These are phyloP conservation scores for Collybiopsis confluens DNA, from an alignment of 768 basidiomycete genomes.

Conservation along the genomic window DNA sequence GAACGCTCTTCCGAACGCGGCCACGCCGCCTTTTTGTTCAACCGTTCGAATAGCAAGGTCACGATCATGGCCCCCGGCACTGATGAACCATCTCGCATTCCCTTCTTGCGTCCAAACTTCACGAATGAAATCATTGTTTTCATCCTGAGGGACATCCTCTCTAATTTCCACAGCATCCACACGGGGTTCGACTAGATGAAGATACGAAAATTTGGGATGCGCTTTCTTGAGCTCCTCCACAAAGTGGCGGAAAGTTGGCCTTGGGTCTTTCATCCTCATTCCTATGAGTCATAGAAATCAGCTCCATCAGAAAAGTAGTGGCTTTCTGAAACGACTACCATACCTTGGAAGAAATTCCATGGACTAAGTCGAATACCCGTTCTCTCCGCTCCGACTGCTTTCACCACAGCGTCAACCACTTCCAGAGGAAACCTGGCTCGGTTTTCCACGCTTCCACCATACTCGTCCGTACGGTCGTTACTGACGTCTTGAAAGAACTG, in stretches of 20 bases:
- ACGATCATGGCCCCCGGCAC: slow-evolving; percentile 24
- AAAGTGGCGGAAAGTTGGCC: slow-evolving; percentile 41
- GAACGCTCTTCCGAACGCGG: slow-evolving; percentile 30
- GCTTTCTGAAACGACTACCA: slow-evolving; percentile 15
- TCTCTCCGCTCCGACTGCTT: slow-evolving; percentile 38
- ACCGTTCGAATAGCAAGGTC: slow-evolving; percentile 21
- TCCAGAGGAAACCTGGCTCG: slow-evolving; percentile 45
- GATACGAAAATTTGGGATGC: slow-evolving; percentile 34
- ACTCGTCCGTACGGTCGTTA: slow-evolving; percentile 47
- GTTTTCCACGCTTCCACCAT: slow-evolving; percentile 50
- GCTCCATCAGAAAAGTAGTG: slow-evolving; percentile 17
- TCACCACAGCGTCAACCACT: slow-evolving; percentile 37
- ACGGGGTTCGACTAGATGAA: slow-evolving; percentile 37
- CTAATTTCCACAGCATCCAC: slow-evolving; percentile 8
- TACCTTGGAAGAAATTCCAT: slow-evolving; percentile 33
- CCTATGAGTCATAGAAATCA: slow-evolving; percentile 15
- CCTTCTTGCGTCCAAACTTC: slow-evolving; percentile 19
- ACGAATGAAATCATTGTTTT: slow-evolving; percentile 18
- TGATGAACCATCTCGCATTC: slow-evolving; percentile 16
- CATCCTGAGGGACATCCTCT: neutral
- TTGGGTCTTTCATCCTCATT: slow-evolving; percentile 42
- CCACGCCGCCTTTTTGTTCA: slow-evolving; percentile 18
- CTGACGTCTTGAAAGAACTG: slow-evolving; percentile 41
- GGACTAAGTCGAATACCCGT: slow-evolving; percentile 46
- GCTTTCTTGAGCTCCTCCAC: slow-evolving; percentile 29